Evolutionary conservation across 1,139 yeast genomes (phyloP), one percentile per base, ranked within the genome.

Genomic region (Ashbya aceris): DNA sequence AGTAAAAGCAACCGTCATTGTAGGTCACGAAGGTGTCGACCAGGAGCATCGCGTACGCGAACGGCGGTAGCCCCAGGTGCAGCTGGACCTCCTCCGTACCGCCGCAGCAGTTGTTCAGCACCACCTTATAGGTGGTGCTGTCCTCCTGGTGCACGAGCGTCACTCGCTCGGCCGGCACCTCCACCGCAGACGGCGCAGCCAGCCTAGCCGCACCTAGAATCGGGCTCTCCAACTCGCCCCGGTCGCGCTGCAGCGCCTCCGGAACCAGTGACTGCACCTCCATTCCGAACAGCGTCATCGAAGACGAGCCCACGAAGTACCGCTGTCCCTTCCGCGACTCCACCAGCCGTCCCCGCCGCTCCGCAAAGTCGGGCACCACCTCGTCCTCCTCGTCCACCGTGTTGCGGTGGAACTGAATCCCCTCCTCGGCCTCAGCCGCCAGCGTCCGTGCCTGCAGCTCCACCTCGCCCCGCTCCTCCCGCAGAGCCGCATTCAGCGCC

Each of bases 1-100:
- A 84, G 61, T 85, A 85, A 59, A 83, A 85, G 53, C 95, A 83
- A 1, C 91, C 93, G 56, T 83, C 91, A 53, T 84, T 80, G 56
- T 82, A 84, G 41, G 80, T 79, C 45, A 83, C 74, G 52, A 84
- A 84, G 0, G 85, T 79, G 53, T 82, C 91, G 11, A 83, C 83
- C 44, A 83, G 66, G 10, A 79, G 61, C 73, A 81, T 73, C 5
- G 94, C 91, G 54, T 82, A 80, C 2, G 86, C 77, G 51, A 81
- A 83, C 9, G 86, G 74, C 0, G 95, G 95, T 29, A 83, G 65
- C 1, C 84, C 73, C 54, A 82, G 75, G 51, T 79, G 77, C 14
- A 80, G 81, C 14, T 81, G 71, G 3, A 79, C 67, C 5, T 84
- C 84, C 0, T 84, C 83, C 29, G 82, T 65, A 1, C 83, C 75